A percentile compares a stretch with the other conserved stretches of the same genome.
phyloP scores from a whole-genome alignment of 2,329 filamentous ascomycete species.

The Cercospora janseana region DNA sequence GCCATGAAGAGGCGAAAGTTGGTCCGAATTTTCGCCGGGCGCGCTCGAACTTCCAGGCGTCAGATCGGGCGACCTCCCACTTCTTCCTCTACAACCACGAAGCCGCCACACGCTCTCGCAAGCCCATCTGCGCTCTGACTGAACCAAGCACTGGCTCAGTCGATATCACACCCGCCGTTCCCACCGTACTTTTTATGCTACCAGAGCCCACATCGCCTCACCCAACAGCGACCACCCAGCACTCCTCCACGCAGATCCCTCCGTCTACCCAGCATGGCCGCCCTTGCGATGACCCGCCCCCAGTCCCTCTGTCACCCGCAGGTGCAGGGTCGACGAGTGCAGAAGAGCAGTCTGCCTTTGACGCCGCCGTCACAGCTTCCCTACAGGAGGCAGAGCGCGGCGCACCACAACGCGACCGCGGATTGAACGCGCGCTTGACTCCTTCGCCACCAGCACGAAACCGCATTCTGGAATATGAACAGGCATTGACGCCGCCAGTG shows the following conservation, averaged over 20 bases:
- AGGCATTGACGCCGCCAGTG: slow-evolving; percentile 40
- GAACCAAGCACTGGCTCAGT: slow-evolving; percentile 60
- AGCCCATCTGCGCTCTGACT: slow-evolving; percentile 41
- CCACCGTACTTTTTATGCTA: slow-evolving; percentile 61
- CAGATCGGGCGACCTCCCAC: slow-evolving; percentile 3
- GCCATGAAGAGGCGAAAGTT: background rate
- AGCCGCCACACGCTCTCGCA: slow-evolving; percentile 15
- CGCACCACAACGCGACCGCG: slow-evolving; percentile 14
- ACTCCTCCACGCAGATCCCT: slow-evolving; percentile 40
- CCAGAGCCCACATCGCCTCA: slow-evolving; percentile 55
- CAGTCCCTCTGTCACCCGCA: slow-evolving; percentile 45
- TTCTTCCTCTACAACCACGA: slow-evolving; percentile 3
- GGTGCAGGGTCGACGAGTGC: slow-evolving; percentile 26
- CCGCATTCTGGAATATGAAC: slow-evolving; percentile 57
- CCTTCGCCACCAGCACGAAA: slow-evolving; percentile 47
- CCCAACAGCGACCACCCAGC: slow-evolving; percentile 46
- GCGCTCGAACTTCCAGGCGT: slow-evolving; percentile 3
- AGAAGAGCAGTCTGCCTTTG: slow-evolving; percentile 30
- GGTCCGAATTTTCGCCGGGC: background rate
- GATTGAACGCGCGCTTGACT: slow-evolving; percentile 33
- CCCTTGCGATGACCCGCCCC: slow-evolving; percentile 44
- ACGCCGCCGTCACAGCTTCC: slow-evolving; percentile 33
- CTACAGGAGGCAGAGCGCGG: slow-evolving; percentile 24
- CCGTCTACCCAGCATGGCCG: slow-evolving; percentile 60
- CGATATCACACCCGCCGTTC: slow-evolving; percentile 39